phyloP scores from a whole-genome alignment of 257 asterid genomes.

The Gentiana macrophylla region DNA sequence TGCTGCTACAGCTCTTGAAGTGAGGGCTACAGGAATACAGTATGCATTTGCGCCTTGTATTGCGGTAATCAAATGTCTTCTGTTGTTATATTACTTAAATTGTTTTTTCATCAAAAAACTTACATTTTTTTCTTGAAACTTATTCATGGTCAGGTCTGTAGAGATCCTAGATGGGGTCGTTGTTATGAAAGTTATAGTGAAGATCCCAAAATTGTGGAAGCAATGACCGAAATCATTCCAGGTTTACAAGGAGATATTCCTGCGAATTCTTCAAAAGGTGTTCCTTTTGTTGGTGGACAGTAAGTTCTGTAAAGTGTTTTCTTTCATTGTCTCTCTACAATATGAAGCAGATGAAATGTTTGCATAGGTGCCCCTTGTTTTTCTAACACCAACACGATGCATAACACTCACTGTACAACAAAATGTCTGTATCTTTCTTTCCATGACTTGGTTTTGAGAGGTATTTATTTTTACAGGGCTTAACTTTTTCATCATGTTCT shows the following conservation, averaged over 20 bases:
- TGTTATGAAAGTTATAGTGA: constrained; percentile 80
- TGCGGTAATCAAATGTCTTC: constrained; percentile 31
- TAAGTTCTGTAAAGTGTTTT: constrained; percentile 21
- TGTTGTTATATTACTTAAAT: not conserved
- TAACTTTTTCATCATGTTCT: no score
- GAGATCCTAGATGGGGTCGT: constrained; percentile 92
- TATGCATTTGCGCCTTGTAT: constrained; percentile 62
- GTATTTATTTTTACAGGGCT: no score
- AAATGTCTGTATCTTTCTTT: no score
- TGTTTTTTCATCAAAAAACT: not conserved
- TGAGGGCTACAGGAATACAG: constrained; percentile 57
- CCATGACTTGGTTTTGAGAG: no score
- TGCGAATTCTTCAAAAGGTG: constrained; percentile 38
- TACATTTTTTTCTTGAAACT: not conserved
- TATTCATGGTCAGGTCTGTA: constrained; percentile 38
- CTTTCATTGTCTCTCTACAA: no score
- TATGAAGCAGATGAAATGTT: no score
- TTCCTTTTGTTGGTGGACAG: constrained; percentile 54
- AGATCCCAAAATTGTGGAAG: constrained; percentile 42
- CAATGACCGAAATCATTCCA: constrained; percentile 65
- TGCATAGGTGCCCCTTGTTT: no score
- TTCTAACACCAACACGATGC: no score
- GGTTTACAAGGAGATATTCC: constrained; percentile 72
- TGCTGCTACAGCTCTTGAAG: constrained; percentile 72
- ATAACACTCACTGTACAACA: no score